Base-by-base conservation (phyloP, 192 early-diverging fungal genomes). In the Linnemannia elongata region DNA sequence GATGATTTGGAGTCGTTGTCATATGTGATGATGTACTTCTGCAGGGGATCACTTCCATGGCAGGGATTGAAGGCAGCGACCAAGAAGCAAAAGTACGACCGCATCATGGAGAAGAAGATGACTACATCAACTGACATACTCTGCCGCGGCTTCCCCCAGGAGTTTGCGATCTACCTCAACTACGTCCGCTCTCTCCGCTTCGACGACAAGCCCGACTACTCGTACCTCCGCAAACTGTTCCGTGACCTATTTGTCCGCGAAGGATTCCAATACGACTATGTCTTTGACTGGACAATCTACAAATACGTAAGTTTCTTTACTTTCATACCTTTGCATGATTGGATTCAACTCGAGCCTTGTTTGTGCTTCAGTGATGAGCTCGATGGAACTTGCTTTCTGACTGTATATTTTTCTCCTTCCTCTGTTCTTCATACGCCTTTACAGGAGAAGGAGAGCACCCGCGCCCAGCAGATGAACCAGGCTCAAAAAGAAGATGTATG, bases 101-200 rank as follows among this genome's bases (percentile, higher is more conserved):
- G 96, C 79, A 98, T 98, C 79, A 96, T 96, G 96, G 96, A 96
- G 77, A 96, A 95, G 90, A 98, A 98, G 91, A 96, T 96, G 93
- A 94, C 93, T 35, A 97, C 96, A 24, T 92, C 93, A 27, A 95
- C 96, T 17, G 97, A 96, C 79, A 89, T 93, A 76, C 91, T 98
- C 15, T 97, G 96, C 89, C 93, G 94, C 45, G 94, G 95, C 6
- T 95, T 94, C 80, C 96, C 97, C 1, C 92, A 91, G 83, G 97
- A 98, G 88, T 97, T 98, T 89, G 93, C 94, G 27, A 93, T 95
- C 47, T 98, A 96, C 80, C 89, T 98, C 76, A 97, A 97, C 88
- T 98, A 98, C 80, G 92, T 94, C 71, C 94, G 96, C 55, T 93
- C 91, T 17, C 90, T 97, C 80, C 92, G 96, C 18, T 98, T 98